phyloP scores from a whole-genome alignment of 441 rosid species.

The Populus trichocarpa region DNA sequence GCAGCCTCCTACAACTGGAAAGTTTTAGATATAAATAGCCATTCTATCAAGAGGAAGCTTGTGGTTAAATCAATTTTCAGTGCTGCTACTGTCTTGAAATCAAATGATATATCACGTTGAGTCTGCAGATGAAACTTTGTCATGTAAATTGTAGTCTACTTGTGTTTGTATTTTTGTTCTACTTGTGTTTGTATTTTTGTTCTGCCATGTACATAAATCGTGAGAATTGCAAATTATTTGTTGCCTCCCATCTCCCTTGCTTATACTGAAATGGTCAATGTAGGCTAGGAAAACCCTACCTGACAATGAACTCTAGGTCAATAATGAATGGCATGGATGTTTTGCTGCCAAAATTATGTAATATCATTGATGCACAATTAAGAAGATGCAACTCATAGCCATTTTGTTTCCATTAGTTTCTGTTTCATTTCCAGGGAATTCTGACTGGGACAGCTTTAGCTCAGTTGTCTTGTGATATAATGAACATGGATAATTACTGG shows the following conservation, averaged over 20 bases:
- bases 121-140: constrained; percentile 10
- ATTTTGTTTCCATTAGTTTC: not conserved
- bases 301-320: no score
- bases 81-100: no score
- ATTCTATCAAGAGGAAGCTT: constrained; percentile 20
- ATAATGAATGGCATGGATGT: not conserved
- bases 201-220: constrained; percentile 8
- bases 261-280: no score
- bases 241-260: no score
- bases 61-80: constrained; percentile 20
- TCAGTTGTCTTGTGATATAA: not conserved
- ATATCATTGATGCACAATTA: no score
- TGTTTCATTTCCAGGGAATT: not conserved
- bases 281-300: no score
- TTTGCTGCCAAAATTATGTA: not conserved
- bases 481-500: not conserved
- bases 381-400: not conserved
- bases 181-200: not conserved
- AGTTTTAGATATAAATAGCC: constrained; percentile 31
- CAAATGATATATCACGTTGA: no score
- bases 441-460: not conserved
- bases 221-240: not conserved
- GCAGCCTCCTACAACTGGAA: constrained; percentile 31
- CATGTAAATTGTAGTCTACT: constrained; percentile 17
- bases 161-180: not conserved